Evolutionary conservation across 2,329 filamentous ascomycete genomes (phyloP), one percentile per base, ranked within the genome.

Genomic region (Sclerotinia nivalis): DNA sequence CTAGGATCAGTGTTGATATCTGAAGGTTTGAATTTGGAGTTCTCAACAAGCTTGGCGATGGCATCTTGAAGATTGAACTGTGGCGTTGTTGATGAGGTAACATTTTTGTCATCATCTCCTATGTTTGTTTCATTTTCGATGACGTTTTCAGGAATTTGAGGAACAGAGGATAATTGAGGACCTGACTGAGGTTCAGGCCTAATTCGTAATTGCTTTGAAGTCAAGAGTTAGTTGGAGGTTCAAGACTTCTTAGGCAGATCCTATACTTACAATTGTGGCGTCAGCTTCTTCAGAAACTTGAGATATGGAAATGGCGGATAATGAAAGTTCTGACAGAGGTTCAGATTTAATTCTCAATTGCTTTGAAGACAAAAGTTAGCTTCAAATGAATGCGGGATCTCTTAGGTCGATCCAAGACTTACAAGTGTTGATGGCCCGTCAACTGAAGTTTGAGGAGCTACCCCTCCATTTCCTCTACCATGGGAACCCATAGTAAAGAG

Each of bases 1-100:
- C 7, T 25, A 12, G 64, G 52, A 7, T 54, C 52, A 13, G 25
- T 13, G 4, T 66, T 1, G n/a, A 43, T 43, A 22, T 54, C 49
- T 15, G 25, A 65, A 28, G 31, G 22, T 7, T 34, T 25, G 31
- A 59, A 50, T 9, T 49, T 37, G 9, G 18, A 49, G 18, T 22
- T 12, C 20, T 22, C 43, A 5, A 47, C 25, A 25, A 68, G 65
- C 31, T 60, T 25, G 7, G n/a, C 2, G n/a, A 50, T 68, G 3
- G 66, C 66, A 50, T 25, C 25, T 18, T 68, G 28, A 2, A 43
- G 45, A 22, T 68, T 31, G n/a, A 68, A 60, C 4, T 13, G 20
- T 6, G 43, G 31, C 4, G 55, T n/a, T 13, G 7, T 15, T 40
- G 43, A 37, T 37, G 15, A 4, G 15, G 4, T 10, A 15, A 34